Base-by-base conservation (phyloP, 805 yeast species). In the Wickerhamiella azyma region DNA sequence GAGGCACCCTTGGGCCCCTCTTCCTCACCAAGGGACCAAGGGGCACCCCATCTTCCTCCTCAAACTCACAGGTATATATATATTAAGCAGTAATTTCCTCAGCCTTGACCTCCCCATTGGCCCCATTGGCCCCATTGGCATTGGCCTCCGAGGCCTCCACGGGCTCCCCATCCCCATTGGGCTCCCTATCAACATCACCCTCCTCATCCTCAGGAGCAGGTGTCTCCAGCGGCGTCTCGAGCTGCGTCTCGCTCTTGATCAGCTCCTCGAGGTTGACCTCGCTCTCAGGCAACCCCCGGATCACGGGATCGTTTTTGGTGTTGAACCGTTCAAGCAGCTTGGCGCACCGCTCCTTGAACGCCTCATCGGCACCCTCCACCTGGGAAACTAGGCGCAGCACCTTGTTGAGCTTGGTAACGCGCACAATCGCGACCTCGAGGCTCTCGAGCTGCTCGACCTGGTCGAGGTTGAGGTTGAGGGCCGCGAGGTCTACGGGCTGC, bases 281-380 rank as follows among this genome's bases (percentile, higher is more conserved):
- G 3, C 46, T 50, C 37, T 53, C 55, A 13, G 58, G 56, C n/a
- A 54, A 46, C 1, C 59, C 59, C 2, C 55, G 49, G 30, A 56
- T 52, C 1, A 55, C 44, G 2, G 56, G 55, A 39, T 56, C 59
- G 8, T 54, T 50, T 5, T 39, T 37, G 2, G 54, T 50, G 37
- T 48, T 40, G 55, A 55, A 56, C 30, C 19, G 13, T 16, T 38
- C 49, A 9, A 43, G 41, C 10, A 49, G 45, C 24, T 35, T 36
- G 18, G 35, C 37, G 26, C 48, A 33, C 11, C 42, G 43, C 2
- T 13, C 37, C 5, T n/a, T 33, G 26, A 56, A 36, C 7, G 35
- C 29, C 11, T 26, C 17, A n/a, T 33, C 39, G n/a, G 24, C n/a
- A 7, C 10, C 40, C 2, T 40, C 47, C 1, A 43, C 26, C 32